These are phyloP conservation scores for Cetradonia linearis DNA, from an alignment of 495 filamentous ascomycete species.

Conservation along the genomic window DNA sequence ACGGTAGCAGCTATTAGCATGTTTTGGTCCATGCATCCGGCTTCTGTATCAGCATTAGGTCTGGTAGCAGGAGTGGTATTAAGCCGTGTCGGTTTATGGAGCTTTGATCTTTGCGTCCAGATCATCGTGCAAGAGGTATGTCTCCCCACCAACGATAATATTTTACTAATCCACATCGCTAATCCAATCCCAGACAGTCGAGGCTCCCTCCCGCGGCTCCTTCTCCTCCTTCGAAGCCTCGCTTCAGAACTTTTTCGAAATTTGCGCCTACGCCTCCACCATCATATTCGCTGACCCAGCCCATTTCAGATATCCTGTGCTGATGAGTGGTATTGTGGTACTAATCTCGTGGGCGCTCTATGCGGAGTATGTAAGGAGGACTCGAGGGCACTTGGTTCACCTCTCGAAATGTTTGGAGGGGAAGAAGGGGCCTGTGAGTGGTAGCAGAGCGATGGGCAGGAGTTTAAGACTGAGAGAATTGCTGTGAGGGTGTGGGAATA, in stretches of 20 bases:
- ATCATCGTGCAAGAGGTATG: conserved; percentile 55
- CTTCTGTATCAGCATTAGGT: conserved; percentile 32
- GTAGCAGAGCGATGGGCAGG: neutral
- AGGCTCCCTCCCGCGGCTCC: conserved; percentile 38
- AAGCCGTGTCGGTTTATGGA: conserved; percentile 57
- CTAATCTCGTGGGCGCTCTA: conserved; percentile 41
- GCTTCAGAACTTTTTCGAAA: conserved; percentile 56
- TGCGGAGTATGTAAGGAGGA: conserved; percentile 44
- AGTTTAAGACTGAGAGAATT: neutral
- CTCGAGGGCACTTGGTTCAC: conserved; percentile 43
- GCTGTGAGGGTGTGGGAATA: no score
- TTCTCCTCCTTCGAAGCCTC: conserved; percentile 56
- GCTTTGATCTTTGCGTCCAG: conserved; percentile 57
- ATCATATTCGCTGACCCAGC: conserved; percentile 47
- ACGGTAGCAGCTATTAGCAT: conserved; percentile 36
- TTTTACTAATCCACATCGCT: neutral
- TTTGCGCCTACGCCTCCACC: conserved; percentile 50
- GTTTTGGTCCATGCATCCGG: conserved; percentile 30
- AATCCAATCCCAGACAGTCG: conserved; percentile 35
- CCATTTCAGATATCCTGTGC: conserved; percentile 51
- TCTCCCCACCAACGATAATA: conserved; percentile 9
- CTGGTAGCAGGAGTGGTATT: conserved; percentile 44
- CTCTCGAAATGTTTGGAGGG: neutral
- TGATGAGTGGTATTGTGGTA: conserved; percentile 46
- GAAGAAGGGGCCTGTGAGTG: no score